Evolutionary conservation across 2,329 filamentous ascomycete genomes (phyloP).

Genomic region (Scedosporium aurantiacum): DNA sequence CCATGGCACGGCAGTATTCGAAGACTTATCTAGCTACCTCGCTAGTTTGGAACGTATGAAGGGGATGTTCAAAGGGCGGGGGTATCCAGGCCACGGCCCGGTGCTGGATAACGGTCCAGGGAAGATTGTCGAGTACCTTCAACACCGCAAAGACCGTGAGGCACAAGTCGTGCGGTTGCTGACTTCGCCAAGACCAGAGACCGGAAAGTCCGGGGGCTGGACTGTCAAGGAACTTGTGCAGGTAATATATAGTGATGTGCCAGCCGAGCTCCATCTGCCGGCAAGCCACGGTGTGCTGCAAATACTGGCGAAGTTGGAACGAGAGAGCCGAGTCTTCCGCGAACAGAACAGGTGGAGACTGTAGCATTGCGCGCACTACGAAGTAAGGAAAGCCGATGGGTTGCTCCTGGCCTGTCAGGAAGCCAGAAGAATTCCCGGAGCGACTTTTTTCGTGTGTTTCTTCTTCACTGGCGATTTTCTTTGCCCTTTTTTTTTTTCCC

Average conservation of each 20-base stretch:
- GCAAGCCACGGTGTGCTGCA: conserved; percentile 68
- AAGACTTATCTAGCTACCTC: conserved; percentile 62
- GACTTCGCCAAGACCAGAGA: conserved; percentile 2
- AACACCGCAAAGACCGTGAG: conserved; percentile 70
- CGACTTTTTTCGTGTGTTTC: not conserved
- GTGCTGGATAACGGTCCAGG: conserved; percentile 60
- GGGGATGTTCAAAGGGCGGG: conserved; percentile 51
- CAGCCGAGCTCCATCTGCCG: conserved; percentile 61
- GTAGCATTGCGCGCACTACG: not conserved
- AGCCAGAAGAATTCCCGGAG: not conserved
- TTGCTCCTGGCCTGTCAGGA: not conserved
- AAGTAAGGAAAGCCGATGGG: not conserved
- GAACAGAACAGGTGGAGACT: conserved; percentile 32
- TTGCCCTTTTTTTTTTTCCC: not conserved
- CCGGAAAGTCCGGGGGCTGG: conserved; percentile 34
- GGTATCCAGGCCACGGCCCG: conserved; percentile 81
- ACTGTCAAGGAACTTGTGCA: conserved; percentile 75
- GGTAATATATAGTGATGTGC: conserved; percentile 72
- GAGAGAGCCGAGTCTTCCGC: conserved; percentile 54
- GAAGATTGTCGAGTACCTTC: conserved; percentile 73
- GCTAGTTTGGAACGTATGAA: conserved; percentile 59
- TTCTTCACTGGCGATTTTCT: not conserved
- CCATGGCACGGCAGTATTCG: conserved; percentile 77
- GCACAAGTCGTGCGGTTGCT: conserved; percentile 62
- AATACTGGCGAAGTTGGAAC: conserved; percentile 67